phyloP scores from a whole-genome alignment of 805 yeast genomes.

The Sungouiozyma intestinalis region DNA sequence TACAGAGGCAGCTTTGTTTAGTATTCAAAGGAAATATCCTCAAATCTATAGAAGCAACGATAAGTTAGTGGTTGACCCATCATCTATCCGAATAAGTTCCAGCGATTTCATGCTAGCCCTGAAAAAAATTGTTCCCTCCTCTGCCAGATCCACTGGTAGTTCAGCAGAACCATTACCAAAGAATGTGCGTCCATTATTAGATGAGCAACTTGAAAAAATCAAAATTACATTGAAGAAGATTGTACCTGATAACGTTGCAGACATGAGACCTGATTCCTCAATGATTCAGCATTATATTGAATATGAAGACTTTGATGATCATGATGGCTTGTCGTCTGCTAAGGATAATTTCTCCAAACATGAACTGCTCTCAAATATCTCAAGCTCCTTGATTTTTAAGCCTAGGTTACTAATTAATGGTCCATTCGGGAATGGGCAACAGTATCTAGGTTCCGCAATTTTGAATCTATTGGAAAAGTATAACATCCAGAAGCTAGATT shows the following conservation, averaged over 20 bases:
- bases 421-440: constrained; percentile 72
- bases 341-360: constrained; percentile 49
- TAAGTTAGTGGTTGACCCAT: constrained; percentile 64
- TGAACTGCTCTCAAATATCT: constrained; percentile 42
- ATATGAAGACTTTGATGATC: constrained; percentile 23
- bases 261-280: constrained; percentile 16
- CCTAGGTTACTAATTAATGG: constrained; percentile 78
- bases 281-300: constrained; percentile 27
- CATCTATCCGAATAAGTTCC: constrained; percentile 59
- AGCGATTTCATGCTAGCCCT: constrained; percentile 80
- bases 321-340: constrained; percentile 20
- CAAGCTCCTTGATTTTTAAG: constrained; percentile 56
- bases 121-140: constrained; percentile 82
- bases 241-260: constrained; percentile 40
- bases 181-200: constrained; percentile 53
- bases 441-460: constrained; percentile 72
- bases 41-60: constrained; percentile 75
- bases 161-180: constrained; percentile 73
- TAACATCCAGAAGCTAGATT: constrained; percentile 77
- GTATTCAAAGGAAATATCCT: constrained; percentile 87
- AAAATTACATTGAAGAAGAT: constrained; percentile 40
- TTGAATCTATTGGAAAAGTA: constrained; percentile 79
- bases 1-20: constrained; percentile 88
- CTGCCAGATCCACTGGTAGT: constrained; percentile 72
- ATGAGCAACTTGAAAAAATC: constrained; percentile 38